Percentiles rank a stretch among this genome's conserved stretches.
These are phyloP conservation scores for Nyctanthes arbortristis DNA, from an alignment of 257 asterid genomes.

Conservation along the genomic window DNA sequence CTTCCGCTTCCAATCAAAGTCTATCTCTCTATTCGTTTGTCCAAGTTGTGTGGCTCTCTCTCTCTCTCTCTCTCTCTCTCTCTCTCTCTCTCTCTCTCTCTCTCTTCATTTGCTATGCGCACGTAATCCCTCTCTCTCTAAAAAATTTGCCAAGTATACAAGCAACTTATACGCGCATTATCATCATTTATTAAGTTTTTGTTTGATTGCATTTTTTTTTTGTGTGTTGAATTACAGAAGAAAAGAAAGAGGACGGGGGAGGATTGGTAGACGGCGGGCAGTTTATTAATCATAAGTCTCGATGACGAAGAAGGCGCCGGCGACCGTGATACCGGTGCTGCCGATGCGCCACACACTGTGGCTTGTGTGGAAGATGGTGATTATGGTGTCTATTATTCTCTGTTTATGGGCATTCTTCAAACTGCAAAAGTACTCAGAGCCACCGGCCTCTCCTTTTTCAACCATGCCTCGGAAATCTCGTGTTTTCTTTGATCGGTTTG, in stretches of 20 bases:
- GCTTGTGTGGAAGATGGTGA: constrained; percentile 71
- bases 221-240: constrained; percentile 32
- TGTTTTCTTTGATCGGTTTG: constrained; percentile 31
- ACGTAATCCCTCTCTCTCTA: constrained; percentile 21
- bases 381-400: constrained; percentile 46
- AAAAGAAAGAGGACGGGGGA: constrained; percentile 40
- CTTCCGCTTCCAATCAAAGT: constrained; percentile 28
- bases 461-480: constrained; percentile 44
- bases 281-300: constrained; percentile 19
- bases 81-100: no score
- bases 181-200: neutral
- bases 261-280: constrained; percentile 27
- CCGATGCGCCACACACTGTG: constrained; percentile 54
- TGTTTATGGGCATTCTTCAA: constrained; percentile 62
- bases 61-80: no score
- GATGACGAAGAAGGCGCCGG: constrained; percentile 42
- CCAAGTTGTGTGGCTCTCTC: constrained; percentile 16
- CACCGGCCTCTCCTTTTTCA: constrained; percentile 28
- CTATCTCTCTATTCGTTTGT: neutral
- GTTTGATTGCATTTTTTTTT: constrained; percentile 2
- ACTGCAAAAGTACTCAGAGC: constrained; percentile 60
- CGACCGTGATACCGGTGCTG: constrained; percentile 44
- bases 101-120: constrained; percentile 20
- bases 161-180: neutral
- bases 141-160: neutral